Base-by-base conservation (phyloP, 495 filamentous ascomycete species). In the Podospora pseudoanserina region DNA sequence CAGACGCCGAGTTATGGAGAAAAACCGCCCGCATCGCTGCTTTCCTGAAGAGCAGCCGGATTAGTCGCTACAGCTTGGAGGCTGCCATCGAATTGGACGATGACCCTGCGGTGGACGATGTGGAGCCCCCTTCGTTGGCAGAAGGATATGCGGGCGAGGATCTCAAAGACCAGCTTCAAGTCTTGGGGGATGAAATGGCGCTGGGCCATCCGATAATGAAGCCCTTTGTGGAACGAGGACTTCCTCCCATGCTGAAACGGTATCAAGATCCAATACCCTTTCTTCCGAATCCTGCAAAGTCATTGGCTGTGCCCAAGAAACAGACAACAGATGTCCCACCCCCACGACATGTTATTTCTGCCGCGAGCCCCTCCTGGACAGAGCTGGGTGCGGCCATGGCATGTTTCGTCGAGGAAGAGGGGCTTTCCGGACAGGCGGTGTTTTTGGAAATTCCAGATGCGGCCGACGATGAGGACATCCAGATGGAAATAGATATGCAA, bases 1-100 rank as follows among this genome's bases (percentile, higher is more conserved):
- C 93, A 2, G 96, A 99, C 77, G 83, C 95, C 34, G 94, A 97
- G 71, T 83, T 98, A n/a, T 99, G 95, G 95, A 85, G 95, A 68
- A 87, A 91, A 66, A 86, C 92, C 27, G 90, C 95, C 6, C 87
- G 91, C 32, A 84, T 99, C 20, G 90, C 88, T 11, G 85, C 87
- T 32, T 86, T 92, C 66, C 78, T 97, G 16, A 86, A 88, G 44
- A 97, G 93, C 69, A 80, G 85, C 44, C 86, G 94, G 6, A 84
- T 97, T 32, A 88, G 86, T 49, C 87, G 96, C 44, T 98, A 92
- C 74, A 95, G 96, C 70, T 80, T 98, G 19, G 95, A 99, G 76
- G 91, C 94, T 65, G 92, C 95, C 7, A 83, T 97, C 49, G 93
- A 96, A 70, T 85, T 91, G 66, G 92, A 96, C 72, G 92, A 96